Percentiles rank a stretch among this genome's conserved stretches.
Evolutionary conservation across 2,329 filamentous ascomycete species (phyloP).

Genomic region (Penicillium expansum): DNA sequence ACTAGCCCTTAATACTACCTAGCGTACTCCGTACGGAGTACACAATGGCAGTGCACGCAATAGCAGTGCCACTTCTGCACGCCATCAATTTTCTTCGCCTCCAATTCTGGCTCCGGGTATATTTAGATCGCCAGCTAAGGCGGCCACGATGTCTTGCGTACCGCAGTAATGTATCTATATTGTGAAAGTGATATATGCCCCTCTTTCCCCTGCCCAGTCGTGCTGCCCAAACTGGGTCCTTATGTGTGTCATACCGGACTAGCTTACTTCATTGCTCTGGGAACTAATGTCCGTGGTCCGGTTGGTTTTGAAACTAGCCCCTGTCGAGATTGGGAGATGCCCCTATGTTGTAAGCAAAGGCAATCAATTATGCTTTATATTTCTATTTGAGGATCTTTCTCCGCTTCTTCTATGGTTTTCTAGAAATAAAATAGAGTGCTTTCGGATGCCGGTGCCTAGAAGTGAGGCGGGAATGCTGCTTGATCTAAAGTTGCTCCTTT

Average conservation of each 20-base stretch:
- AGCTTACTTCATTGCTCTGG: background rate
- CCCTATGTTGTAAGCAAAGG: slow-evolving; percentile 1
- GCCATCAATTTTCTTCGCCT: background rate
- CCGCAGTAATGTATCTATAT: background rate
- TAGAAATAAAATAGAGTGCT: background rate
- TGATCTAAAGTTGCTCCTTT: background rate
- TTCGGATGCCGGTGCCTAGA: background rate
- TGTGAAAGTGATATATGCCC: background rate
- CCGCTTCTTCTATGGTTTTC: slow-evolving; percentile 7
- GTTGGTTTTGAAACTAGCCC: background rate
- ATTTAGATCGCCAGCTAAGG: slow-evolving; percentile 5
- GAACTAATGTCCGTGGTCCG: slow-evolving; percentile 2
- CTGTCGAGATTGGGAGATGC: background rate
- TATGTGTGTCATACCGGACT: background rate
- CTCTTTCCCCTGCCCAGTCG: background rate
- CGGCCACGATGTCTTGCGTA: background rate
- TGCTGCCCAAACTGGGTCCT: background rate
- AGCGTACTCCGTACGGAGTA: background rate
- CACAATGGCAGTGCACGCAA: background rate
- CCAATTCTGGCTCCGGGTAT: background rate
- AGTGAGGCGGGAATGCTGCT: background rate
- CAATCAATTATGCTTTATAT: background rate
- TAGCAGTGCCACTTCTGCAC: background rate
- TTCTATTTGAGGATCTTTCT: background rate
- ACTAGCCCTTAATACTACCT: background rate